Evolutionary conservation across 2,329 filamentous ascomycete species (phyloP), one percentile per base, ranked within the genome.

Genomic region (Arthroderma sp.): DNA sequence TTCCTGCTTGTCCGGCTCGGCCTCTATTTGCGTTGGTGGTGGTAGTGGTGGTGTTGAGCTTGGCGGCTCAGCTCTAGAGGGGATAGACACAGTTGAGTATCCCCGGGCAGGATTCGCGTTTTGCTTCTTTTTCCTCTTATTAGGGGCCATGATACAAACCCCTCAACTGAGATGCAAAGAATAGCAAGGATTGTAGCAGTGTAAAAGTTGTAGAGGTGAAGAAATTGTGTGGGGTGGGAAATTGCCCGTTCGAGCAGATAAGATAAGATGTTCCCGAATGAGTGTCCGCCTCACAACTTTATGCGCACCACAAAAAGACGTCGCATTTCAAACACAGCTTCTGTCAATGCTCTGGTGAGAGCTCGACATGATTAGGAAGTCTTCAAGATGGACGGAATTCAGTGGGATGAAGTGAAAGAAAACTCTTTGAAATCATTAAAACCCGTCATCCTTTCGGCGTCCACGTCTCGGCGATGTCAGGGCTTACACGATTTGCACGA

Each of bases 61-160:
- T 33, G 65, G 59, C 47, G 63, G 50, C 58, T 89, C 86, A 38
- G 75, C 71, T 60, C 88, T 94, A 27, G 86, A 93, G 37, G 87
- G 86, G 48, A 94, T 75, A 1, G 89, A 96, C 8, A 86, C 93
- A 4, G 91, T 98, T 52, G 89, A 86, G 67, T 95, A 94, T 11
- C 88, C 91, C 63, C 91, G 76, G 34, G 87, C 86, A 48, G 88
- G 86, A 64, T 95, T 96, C 30, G 82, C 77, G 28, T 78, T 77
- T 45, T 83, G 74, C 75, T 95, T 96, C 72, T 86, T 93, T 70
- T 95, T 94, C 29, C 51, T 52, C 27, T 47, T 48, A 37, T 45
- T 48, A 8, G 50, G 50, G 33, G 50, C 42, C 50, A 52, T 52
- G 34, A 30, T 45, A 9, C 3, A 34, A 34, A 9, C 32, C 11